Evolutionary conservation across 768 basidiomycete genomes (phyloP).

Genomic region (Phylloporus sp.): DNA sequence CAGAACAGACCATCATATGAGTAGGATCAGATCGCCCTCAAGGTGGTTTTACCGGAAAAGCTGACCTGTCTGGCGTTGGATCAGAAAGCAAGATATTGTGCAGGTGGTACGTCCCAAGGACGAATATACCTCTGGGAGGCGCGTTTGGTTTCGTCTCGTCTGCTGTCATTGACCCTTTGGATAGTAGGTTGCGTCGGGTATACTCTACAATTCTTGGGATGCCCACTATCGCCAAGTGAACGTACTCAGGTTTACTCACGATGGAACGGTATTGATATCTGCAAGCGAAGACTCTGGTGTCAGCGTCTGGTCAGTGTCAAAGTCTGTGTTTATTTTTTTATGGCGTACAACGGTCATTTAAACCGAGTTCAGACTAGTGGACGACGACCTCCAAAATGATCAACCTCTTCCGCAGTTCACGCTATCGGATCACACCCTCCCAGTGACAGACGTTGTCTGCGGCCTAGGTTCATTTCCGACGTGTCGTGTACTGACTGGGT

Average conservation of each 20-base stretch:
- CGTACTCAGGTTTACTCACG: constrained; percentile 77
- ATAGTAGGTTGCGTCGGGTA: constrained; percentile 83
- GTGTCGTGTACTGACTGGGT: constrained; percentile 75
- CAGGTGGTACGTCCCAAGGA: constrained; percentile 84
- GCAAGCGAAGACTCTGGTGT: constrained; percentile 90
- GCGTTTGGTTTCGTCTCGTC: constrained; percentile 28
- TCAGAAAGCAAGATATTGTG: constrained; percentile 69
- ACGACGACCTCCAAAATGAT: constrained; percentile 71
- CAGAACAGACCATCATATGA: neutral
- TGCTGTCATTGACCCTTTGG: constrained; percentile 16
- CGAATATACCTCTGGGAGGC: constrained; percentile 97
- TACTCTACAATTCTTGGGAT: constrained; percentile 87
- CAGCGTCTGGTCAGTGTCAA: constrained; percentile 85
- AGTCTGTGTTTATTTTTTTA: constrained; percentile 46
- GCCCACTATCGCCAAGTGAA: constrained; percentile 92
- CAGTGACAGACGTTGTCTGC: constrained; percentile 76
- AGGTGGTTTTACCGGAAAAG: constrained; percentile 88
- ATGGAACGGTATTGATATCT: constrained; percentile 76
- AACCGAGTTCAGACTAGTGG: constrained; percentile 56
- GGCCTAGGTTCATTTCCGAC: constrained; percentile 78
- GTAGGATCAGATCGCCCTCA: constrained; percentile 86
- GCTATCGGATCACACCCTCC: constrained; percentile 88
- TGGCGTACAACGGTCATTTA: constrained; percentile 3
- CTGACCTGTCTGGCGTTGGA: constrained; percentile 78
- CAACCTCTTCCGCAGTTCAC: constrained; percentile 73